A percentile compares a stretch with the other conserved stretches of the same genome.
Evolutionary conservation across 805 yeast species (phyloP).

Genomic region (Ogataea methylovora): DNA sequence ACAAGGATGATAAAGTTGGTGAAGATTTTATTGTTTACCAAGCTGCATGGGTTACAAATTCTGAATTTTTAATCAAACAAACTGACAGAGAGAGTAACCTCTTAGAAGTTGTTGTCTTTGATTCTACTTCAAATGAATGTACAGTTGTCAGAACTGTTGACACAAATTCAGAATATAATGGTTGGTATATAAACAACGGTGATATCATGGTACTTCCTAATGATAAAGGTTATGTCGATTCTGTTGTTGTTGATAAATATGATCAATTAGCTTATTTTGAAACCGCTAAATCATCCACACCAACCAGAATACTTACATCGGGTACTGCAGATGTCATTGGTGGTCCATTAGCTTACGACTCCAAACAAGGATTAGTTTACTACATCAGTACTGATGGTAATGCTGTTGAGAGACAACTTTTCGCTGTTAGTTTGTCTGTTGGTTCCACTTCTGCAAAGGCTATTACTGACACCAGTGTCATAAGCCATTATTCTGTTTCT

Average conservation of each 20-base stretch:
- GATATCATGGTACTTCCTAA: conserved; percentile 32
- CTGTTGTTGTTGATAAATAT: conserved; percentile 45
- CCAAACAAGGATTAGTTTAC: conserved; percentile 38
- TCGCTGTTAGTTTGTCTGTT: conserved; percentile 34
- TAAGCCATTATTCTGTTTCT: conserved; percentile 42
- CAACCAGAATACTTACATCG: conserved; percentile 30
- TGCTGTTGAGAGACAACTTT: conserved; percentile 52
- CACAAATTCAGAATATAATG: conserved; percentile 35
- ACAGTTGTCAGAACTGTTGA: conserved; percentile 34
- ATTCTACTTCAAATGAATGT: conserved; percentile 24
- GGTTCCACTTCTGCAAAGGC: conserved; percentile 12
- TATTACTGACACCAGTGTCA: conserved; percentile 24
- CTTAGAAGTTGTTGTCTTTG: conserved; percentile 41
- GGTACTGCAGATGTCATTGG: conserved; percentile 49
- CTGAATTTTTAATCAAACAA: conserved; percentile 46
- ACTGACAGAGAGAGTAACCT: conserved; percentile 55
- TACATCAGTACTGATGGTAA: conserved; percentile 52
- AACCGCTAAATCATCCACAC: conserved; percentile 31
- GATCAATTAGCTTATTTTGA: conserved; percentile 60
- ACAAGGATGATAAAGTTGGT: conserved; percentile 25
- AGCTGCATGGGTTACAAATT: conserved; percentile 48
- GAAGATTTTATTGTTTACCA: conserved; percentile 53
- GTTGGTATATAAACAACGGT: conserved; percentile 43
- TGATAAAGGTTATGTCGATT: conserved; percentile 53
- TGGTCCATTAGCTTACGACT: conserved; percentile 41